Conservation (phyloP, 805 yeast genomes). For the Pichia thaimueangensis region DNA sequence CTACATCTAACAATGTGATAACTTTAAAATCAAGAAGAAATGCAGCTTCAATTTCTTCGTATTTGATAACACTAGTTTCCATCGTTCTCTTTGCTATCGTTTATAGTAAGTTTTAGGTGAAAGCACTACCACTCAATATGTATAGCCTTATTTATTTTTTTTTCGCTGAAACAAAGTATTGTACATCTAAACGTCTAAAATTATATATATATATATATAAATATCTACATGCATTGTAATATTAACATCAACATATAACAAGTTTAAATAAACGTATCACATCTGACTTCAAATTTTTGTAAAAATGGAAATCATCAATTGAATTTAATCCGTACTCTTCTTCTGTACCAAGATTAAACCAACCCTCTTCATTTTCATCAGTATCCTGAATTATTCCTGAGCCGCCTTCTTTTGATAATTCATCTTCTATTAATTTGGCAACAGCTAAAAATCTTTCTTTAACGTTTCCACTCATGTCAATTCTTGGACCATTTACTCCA, state of each 20-base stretch:
- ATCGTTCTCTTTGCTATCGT: not conserved
- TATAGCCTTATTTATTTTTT: too few relatives aligned
- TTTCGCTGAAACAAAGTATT: too few relatives aligned
- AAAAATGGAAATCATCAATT: constrained; percentile 24
- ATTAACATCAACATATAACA: constrained; percentile 6
- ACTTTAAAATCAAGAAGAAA: not conserved
- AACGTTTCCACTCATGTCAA: not conserved
- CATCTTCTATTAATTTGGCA: constrained; percentile 10
- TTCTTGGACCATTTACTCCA: not conserved
- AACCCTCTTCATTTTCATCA: constrained; percentile 17
- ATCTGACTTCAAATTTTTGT: constrained; percentile 20
- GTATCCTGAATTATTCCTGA: constrained; percentile 1
- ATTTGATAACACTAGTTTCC: not conserved
- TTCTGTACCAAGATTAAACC: constrained; percentile 20
- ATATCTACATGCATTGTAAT: not conserved
- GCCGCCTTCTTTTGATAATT: constrained; percentile 7
- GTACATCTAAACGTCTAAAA: too few relatives aligned
- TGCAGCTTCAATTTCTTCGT: not conserved
- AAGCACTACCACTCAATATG: too few relatives aligned
- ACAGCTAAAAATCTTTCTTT: constrained; percentile 6
- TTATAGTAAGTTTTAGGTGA: not conserved
- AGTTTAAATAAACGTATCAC: constrained; percentile 18
- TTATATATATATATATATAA: not conserved
- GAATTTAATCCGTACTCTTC: constrained; percentile 10
- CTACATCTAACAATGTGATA: constrained; percentile 1